These are phyloP conservation scores for Toxoplasma gondii DNA, from an alignment of 169 alveolate species.

Conservation along the genomic window DNA sequence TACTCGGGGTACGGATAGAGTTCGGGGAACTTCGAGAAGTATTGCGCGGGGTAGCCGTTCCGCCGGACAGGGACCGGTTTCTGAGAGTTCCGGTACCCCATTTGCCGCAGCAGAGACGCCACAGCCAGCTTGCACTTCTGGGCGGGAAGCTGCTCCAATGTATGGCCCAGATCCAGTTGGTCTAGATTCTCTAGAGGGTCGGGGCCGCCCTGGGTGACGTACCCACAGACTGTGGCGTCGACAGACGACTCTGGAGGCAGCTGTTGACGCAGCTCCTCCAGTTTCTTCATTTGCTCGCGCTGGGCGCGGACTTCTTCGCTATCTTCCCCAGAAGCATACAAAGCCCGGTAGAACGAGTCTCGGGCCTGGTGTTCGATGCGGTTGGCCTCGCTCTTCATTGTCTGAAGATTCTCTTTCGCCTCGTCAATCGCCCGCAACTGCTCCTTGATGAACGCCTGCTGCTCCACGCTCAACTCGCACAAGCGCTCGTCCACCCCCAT, in stretches of 20 bases:
- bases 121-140: background rate
- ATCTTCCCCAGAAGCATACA: background rate
- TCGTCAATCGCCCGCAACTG: slow-evolving; percentile 66
- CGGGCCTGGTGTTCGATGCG: slow-evolving; percentile 8
- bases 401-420: slow-evolving; percentile 14
- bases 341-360: background rate
- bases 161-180: background rate
- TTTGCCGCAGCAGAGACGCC: background rate
- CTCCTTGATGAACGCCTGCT: slow-evolving; percentile 64
- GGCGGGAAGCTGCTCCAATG: background rate
- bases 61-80: slow-evolving; percentile 29
- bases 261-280: slow-evolving; percentile 30
- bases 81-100: background rate
- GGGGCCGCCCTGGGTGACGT: slow-evolving; percentile 6
- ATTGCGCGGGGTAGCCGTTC: slow-evolving; percentile 34
- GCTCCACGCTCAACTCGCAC: slow-evolving; percentile 55
- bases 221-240: background rate
- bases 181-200: slow-evolving; percentile 3
- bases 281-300: slow-evolving; percentile 10
- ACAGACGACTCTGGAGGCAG: background rate
- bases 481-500: slow-evolving; percentile 60
- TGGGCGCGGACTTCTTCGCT: slow-evolving; percentile 8
- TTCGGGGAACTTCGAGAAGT: slow-evolving; percentile 35
- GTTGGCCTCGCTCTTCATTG: slow-evolving; percentile 32
- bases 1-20: slow-evolving; percentile 30